Evolutionary conservation across 2,329 filamentous ascomycete species (phyloP).

Genomic region (Calonectria honghensis): DNA sequence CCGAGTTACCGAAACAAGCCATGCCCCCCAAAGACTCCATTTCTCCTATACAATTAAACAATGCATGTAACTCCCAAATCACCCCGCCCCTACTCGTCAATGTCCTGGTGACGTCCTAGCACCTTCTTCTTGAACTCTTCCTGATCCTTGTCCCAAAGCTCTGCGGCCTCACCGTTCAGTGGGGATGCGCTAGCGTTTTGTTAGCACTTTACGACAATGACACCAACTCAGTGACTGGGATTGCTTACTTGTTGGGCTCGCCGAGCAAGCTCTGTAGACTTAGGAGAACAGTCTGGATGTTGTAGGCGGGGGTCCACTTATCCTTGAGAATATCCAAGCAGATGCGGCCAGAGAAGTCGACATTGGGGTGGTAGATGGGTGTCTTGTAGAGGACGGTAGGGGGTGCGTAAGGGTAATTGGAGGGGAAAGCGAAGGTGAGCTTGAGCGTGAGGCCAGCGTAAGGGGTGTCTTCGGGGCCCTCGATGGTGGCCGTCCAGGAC

Average conservation of each 20-base stretch:
- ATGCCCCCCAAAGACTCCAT: conserved; percentile 63
- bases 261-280: conserved; percentile 96
- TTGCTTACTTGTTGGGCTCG: conserved; percentile 95
- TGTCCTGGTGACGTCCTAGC: conserved; percentile 75
- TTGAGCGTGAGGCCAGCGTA: conserved; percentile 94
- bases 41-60: conserved; percentile 60
- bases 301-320: conserved; percentile 99
- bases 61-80: conserved; percentile 43
- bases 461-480: conserved; percentile 91
- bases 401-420: conserved; percentile 93
- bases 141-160: conserved; percentile 93
- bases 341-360: conserved; percentile 97
- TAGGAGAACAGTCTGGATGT: conserved; percentile 93
- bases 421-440: conserved; percentile 91
- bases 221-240: background rate
- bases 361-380: conserved; percentile 98
- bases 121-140: conserved; percentile 91
- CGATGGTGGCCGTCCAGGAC: conserved; percentile 94
- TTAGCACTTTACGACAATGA: conserved; percentile 40
- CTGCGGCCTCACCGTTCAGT: conserved; percentile 95
- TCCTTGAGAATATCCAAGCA: conserved; percentile 99
- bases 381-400: conserved; percentile 98
- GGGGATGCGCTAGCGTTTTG: conserved; percentile 80
- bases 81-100: conserved; percentile 71
- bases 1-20: conserved; percentile 57